A percentile compares a stretch with the other conserved stretches of the same genome.
phyloP scores from a whole-genome alignment of 1,284 basidiomycete genomes.

The Cerrena zonata region DNA sequence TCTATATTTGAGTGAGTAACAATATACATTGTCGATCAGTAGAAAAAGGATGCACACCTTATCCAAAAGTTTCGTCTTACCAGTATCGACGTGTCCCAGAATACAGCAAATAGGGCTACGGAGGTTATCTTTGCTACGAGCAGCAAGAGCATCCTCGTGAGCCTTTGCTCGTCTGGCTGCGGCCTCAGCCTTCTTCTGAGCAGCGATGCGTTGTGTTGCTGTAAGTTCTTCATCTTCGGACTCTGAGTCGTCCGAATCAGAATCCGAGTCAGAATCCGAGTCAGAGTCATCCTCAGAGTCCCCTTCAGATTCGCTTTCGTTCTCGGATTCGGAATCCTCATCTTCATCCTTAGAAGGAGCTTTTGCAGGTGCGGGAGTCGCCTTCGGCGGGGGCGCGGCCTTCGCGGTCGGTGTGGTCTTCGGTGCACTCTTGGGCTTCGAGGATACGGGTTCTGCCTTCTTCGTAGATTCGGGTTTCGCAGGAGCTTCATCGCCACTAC shows the following conservation, averaged over 20 bases:
- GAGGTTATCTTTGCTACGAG: conserved; percentile 83
- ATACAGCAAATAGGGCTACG: conserved; percentile 99
- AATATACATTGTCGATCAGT: background rate
- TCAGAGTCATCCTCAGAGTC: conserved; percentile 39
- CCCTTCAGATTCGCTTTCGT: conserved; percentile 36
- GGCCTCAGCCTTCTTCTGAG: conserved; percentile 79
- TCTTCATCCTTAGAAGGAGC: conserved; percentile 12
- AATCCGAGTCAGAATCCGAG: conserved; percentile 33
- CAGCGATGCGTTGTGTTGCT: conserved; percentile 59
- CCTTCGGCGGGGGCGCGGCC: conserved; percentile 21
- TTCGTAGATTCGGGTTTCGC: conserved; percentile 27
- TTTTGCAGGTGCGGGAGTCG: conserved; percentile 26
- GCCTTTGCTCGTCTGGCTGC: conserved; percentile 77
- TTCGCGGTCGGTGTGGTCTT: conserved; percentile 8
- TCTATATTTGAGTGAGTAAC: conserved; percentile 43
- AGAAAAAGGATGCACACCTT: conserved; percentile 52
- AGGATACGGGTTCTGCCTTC: conserved; percentile 9
- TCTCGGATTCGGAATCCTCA: conserved; percentile 25
- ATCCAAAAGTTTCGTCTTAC: conserved; percentile 97
- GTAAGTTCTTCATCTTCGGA: conserved; percentile 60
- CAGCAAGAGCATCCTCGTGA: conserved; percentile 82
- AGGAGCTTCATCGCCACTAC: conserved; percentile 50
- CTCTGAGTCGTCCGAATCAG: conserved; percentile 40
- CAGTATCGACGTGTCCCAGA: conserved; percentile 98
- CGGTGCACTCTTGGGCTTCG: conserved; percentile 18